These are phyloP conservation scores for Bipolaris victoriae DNA, from an alignment of 2,329 filamentous ascomycete species.

Conservation along the genomic window DNA sequence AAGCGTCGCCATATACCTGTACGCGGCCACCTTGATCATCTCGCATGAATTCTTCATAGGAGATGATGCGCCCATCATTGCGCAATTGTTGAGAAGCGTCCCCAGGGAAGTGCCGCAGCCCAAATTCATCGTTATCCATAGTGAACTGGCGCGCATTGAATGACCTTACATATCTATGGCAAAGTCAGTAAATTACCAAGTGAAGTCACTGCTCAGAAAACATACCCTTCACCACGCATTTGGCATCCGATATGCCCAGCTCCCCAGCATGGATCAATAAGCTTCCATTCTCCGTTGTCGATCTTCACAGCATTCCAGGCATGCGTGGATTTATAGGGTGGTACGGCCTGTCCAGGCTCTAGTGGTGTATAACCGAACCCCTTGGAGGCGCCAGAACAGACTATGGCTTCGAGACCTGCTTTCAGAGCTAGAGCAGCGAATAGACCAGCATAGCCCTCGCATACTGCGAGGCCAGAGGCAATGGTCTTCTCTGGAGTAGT, in stretches of 20 bases:
- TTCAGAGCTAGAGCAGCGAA: constrained; percentile 79
- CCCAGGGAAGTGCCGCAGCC: constrained; percentile 76
- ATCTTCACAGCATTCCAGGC: constrained; percentile 95
- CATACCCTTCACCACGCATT: constrained; percentile 58
- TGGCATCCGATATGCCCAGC: constrained; percentile 68
- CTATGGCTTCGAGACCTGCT: constrained; percentile 77
- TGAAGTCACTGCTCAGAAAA: constrained; percentile 30
- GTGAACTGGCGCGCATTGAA: constrained; percentile 68
- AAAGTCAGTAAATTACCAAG: constrained; percentile 1
- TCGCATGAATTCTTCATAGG: constrained; percentile 83
- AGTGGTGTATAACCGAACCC: constrained; percentile 75
- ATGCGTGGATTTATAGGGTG: constrained; percentile 70
- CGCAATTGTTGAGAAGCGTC: constrained; percentile 75
- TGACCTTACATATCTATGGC: constrained; percentile 63
- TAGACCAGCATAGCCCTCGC: constrained; percentile 85
- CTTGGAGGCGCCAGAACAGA: constrained; percentile 82
- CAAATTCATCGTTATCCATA: constrained; percentile 79
- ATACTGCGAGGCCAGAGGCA: constrained; percentile 80
- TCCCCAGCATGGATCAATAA: constrained; percentile 92
- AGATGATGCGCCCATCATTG: constrained; percentile 68
- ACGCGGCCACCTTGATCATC: constrained; percentile 58
- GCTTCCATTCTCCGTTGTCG: constrained; percentile 86
- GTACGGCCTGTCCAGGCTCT: constrained; percentile 67
- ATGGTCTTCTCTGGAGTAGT: constrained; percentile 76
- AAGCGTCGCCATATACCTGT: constrained; percentile 39